Evolutionary conservation across 2,329 filamentous ascomycete genomes (phyloP).

Genomic region (Alternaria sp.): DNA sequence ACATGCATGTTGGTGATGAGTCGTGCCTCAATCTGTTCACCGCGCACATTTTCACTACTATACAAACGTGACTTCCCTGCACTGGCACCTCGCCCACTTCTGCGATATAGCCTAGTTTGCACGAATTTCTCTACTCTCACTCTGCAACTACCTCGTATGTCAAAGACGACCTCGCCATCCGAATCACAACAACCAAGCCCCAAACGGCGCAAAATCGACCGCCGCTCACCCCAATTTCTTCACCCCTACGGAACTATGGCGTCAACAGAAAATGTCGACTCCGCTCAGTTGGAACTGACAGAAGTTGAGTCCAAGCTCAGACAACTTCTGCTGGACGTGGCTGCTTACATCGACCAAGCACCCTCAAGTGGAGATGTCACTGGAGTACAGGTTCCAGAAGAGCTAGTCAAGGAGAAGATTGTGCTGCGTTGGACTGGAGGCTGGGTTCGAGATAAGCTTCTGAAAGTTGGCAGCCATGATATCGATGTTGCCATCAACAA

Average conservation of each 20-base stretch:
- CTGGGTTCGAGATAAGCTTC: constrained; percentile 86
- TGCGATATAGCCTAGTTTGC: not conserved
- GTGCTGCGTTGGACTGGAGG: constrained; percentile 83
- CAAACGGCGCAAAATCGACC: constrained; percentile 45
- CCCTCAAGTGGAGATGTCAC: constrained; percentile 36
- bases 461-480: constrained; percentile 76
- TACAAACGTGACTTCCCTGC: constrained; percentile 31
- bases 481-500: constrained; percentile 87
- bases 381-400: constrained; percentile 52
- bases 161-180: constrained; percentile 30
- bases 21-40: constrained; percentile 42
- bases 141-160: constrained; percentile 41
- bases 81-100: constrained; percentile 5
- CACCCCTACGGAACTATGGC: constrained; percentile 44
- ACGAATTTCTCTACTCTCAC: constrained; percentile 7
- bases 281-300: constrained; percentile 66
- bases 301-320: constrained; percentile 76
- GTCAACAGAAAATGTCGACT: constrained; percentile 19
- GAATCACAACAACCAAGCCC: constrained; percentile 35
- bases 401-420: constrained; percentile 57
- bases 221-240: constrained; percentile 27
- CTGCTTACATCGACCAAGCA: constrained; percentile 68
- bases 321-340: constrained; percentile 83
- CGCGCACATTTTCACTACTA: constrained; percentile 33
- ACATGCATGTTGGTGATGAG: constrained; percentile 42